Evolutionary conservation across 371 early-diverging fungal genomes (phyloP), one percentile per base, ranked within the genome.

Genomic region (Lichtheimia hyalospora): DNA sequence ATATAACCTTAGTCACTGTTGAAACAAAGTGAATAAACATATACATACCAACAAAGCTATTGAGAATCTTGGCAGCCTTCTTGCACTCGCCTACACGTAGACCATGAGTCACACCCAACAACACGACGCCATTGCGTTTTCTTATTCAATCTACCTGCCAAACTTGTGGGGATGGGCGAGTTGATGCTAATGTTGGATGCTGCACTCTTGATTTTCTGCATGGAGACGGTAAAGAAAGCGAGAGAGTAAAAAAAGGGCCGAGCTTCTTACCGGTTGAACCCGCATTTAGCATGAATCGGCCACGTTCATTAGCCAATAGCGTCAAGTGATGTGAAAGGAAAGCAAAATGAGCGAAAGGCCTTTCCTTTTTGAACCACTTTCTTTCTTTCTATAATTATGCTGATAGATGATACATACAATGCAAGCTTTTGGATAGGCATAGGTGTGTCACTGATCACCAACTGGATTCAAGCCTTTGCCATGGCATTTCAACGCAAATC

Each of bases 41-140:
- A 7, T n/a, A n/a, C 68, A 67, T 77, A 83, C 87, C 86, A 52
- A 86, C 76, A 64, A 92, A 93, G 61, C 85, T 71, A 64, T 91
- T 89, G 43, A 93, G 74, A 51, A 92, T 93, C 67, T 88, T 88
- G 27, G 92, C 79, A 2, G 90, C 91, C 62, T 90, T 86, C 62
- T 82, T 79, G 69, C 91, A 90, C 77, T 91, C 92, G 49, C 84
- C 87, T 79, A 67, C n/a, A n/a, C n/a, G n/a, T n/a, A n/a, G n/a
- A n/a, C n/a, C n/a, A n/a, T n/a, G n/a, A n/a, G n/a, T n/a, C n/a
- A n/a, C n/a, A n/a, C n/a, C n/a, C n/a, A n/a, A n/a, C n/a, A n/a
- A n/a, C n/a, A n/a, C n/a, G n/a, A n/a, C n/a, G n/a, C n/a, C n/a
- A n/a, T n/a, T n/a, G n/a, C n/a, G n/a, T n/a, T 34, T 34, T 28